Percentiles rank a stretch among this genome's conserved stretches.
Conservation (phyloP, 225 moss, liverwort and hornwort genomes). For the Anthoceros angustus region DNA sequence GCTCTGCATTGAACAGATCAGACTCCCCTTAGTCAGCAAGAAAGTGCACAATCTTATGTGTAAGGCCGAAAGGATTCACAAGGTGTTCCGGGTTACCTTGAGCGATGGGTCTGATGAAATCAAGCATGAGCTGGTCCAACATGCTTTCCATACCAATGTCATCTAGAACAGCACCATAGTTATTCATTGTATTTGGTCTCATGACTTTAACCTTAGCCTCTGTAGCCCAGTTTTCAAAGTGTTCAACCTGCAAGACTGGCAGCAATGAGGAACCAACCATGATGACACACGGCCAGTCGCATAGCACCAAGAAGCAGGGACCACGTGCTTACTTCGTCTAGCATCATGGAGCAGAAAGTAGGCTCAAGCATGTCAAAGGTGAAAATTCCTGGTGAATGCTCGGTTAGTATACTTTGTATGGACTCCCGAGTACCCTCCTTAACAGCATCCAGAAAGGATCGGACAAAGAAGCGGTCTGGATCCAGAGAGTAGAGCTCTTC, state of each 20-base stretch:
- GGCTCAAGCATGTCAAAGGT: conserved; percentile 97
- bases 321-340: conserved; percentile 61
- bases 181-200: conserved; percentile 99
- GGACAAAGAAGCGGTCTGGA: conserved; percentile 81
- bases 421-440: conserved; percentile 82
- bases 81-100: conserved; percentile 30
- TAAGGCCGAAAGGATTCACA: conserved; percentile 2
- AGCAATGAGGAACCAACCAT: neutral
- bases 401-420: conserved; percentile 66
- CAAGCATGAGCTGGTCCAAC: conserved; percentile 83
- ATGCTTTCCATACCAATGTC: conserved; percentile 99
- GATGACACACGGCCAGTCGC: neutral
- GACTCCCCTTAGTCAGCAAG: conserved; percentile 10
- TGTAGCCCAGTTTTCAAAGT: conserved; percentile 94
- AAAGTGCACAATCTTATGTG: neutral
- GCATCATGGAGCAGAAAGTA: conserved; percentile 80
- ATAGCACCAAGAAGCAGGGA: neutral
- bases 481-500: conserved; percentile 88
- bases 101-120: conserved; percentile 84
- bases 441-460: conserved; percentile 73
- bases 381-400: conserved; percentile 95
- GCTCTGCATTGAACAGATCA: conserved; percentile 28
- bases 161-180: conserved; percentile 95
- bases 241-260: conserved; percentile 48
- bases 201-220: conserved; percentile 96